Evolutionary conservation across 2,329 filamentous ascomycete species (phyloP), one percentile per base, ranked within the genome.

Genomic region (Neonectria ditissima): DNA sequence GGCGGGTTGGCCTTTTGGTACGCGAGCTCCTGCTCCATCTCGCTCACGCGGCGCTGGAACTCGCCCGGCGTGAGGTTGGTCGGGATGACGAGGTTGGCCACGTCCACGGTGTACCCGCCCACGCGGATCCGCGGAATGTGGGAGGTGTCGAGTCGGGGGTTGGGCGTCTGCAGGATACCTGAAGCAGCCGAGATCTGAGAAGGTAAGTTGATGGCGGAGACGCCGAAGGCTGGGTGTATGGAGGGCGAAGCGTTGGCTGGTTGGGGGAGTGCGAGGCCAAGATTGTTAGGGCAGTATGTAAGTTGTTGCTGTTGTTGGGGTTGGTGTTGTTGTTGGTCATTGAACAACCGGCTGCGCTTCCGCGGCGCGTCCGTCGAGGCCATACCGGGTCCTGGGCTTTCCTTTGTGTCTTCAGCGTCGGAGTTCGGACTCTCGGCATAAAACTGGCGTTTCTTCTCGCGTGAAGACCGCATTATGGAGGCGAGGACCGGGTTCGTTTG

Each of bases 1-100:
- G 79, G 75, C 4, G 75, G 74, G 6, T 71, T 59, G 8, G 20
- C 11, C 11, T 32, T 47, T 37, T 76, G 75, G 18, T 48, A 37
- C 5, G 51, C 22, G 1, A 77, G 59, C 55, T 77, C 76, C 2
- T 14, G 7, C 14, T 66, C 48, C 1, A 79, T 63, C 7, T 62
- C 67, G 6, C 7, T 22, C 13, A 69, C 32, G 3, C 74, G 72
- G 6, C 63, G 65, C 5, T 22, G 7, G n/a, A 60, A 53, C 44
- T 78, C 74, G 0, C 58, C n/a, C 2, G 56, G 7, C 16, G 30
- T 2, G 10, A 73, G 26, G 60, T 45, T 39, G 7, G 6, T 3
- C 0, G 73, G 75, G 2, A 78, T 54, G 7, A n/a, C 10, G 26
- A 78, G 61, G 10, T 69, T 59, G 16, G 71, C 63, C 4, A 43